Evolutionary conservation across 2,329 filamentous ascomycete genomes (phyloP).

Genomic region (Aphanocladium album): DNA sequence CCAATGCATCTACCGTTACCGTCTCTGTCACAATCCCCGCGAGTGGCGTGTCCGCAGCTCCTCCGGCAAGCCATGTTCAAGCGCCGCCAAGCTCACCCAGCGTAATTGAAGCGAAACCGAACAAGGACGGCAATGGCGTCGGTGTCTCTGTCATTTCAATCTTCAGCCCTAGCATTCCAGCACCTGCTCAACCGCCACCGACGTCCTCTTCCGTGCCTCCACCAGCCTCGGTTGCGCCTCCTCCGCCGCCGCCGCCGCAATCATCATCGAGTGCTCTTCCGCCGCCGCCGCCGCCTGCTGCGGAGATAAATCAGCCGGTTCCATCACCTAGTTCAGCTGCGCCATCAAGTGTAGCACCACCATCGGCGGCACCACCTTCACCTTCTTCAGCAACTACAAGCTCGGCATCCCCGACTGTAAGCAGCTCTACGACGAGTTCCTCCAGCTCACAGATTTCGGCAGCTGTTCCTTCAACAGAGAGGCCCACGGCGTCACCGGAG

Average conservation of each 20-base stretch:
- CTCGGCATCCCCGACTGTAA: background rate
- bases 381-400: background rate
- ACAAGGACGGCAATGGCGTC: constrained; percentile 21
- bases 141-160: constrained; percentile 22
- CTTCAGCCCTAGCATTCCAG: constrained; percentile 1
- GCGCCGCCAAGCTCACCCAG: background rate
- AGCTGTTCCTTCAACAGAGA: background rate
- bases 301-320: background rate
- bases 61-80: background rate
- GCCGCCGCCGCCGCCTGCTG: background rate
- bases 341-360: background rate
- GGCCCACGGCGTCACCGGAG: background rate
- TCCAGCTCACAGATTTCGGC: background rate
- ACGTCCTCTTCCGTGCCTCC: background rate
- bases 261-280: constrained; percentile 7
- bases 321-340: background rate
- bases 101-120: constrained; percentile 12
- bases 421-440: background rate
- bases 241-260: constrained; percentile 10
- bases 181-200: background rate
- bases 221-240: background rate
- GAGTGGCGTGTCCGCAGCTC: background rate
- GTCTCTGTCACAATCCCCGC: background rate
- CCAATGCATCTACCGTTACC: background rate
- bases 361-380: background rate